phyloP scores from a whole-genome alignment of 305 asterid genomes.

The Rubia balearica region DNA sequence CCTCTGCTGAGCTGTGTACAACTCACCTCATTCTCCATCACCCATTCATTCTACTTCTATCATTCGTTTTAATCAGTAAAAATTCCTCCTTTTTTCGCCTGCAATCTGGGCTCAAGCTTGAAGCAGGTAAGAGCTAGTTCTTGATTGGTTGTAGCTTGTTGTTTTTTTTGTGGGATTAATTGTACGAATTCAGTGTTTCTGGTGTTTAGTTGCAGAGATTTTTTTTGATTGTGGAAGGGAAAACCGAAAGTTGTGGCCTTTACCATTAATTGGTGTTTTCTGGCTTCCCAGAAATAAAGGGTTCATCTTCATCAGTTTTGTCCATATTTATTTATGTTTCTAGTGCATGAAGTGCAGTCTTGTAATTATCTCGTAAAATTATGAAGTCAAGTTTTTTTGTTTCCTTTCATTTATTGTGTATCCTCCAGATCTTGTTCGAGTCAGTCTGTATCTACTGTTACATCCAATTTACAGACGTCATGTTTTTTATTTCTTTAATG shows the following conservation, averaged over 20 bases:
- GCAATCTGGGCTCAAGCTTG: neutral
- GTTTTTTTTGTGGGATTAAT: neutral
- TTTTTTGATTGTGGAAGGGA: conserved; percentile 14
- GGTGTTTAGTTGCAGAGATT: conserved; percentile 14
- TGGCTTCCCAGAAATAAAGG: conserved; percentile 11
- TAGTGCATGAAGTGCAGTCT: neutral
- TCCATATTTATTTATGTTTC: neutral
- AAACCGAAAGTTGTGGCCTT: conserved; percentile 13
- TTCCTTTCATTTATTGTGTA: neutral
- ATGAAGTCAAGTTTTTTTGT: conserved; percentile 7
- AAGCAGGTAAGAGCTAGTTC: neutral
- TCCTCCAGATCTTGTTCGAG: neutral
- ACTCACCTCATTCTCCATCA: conserved; percentile 25
- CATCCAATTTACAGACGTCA: conserved; percentile 13
- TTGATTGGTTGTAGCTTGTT: neutral
- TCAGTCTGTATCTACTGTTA: conserved; percentile 17
- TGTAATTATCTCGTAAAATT: neutral
- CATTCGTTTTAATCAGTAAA: neutral
- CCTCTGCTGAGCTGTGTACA: conserved; percentile 41
- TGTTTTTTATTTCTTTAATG: neutral
- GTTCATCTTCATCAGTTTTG: conserved; percentile 6
- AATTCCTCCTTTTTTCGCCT: neutral
- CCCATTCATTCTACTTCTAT: neutral
- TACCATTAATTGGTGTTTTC: conserved; percentile 3
- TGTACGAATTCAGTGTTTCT: neutral